phyloP scores from a whole-genome alignment of 352 stramenopile species.

The Pythium phragmiticola region DNA sequence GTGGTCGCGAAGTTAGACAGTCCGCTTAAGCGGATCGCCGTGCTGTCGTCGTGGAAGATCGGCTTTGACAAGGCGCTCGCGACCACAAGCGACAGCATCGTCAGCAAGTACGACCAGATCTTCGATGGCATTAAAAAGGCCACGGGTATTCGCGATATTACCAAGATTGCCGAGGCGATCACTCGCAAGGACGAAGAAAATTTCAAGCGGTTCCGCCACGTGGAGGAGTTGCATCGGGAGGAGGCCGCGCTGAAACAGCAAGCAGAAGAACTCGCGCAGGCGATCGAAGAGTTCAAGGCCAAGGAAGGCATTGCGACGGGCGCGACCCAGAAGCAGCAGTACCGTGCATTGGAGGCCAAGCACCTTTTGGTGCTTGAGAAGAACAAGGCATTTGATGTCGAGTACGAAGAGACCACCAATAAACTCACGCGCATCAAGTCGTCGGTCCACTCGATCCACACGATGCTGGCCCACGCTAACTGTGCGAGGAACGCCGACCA shows the following conservation, averaged over 20 bases:
- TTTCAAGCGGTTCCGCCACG: conserved; percentile 78
- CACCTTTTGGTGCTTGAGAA: conserved; percentile 38
- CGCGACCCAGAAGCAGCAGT: conserved; percentile 55
- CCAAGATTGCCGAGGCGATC: conserved; percentile 49
- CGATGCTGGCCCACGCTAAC: conserved; percentile 57
- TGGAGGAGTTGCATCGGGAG: conserved; percentile 66
- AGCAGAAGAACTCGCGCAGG: conserved; percentile 41
- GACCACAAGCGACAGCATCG: conserved; percentile 39
- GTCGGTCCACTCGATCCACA: conserved; percentile 72
- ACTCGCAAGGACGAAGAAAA: conserved; percentile 67
- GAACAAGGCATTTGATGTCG: conserved; percentile 48
- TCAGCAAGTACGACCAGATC: conserved; percentile 62
- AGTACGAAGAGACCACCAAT: conserved; percentile 56
- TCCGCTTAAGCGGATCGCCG: conserved; percentile 49
- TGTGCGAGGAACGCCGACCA: conserved; percentile 40
- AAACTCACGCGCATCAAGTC: conserved; percentile 60
- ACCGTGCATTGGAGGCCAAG: conserved; percentile 38
- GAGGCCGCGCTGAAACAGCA: conserved; percentile 49
- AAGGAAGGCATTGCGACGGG: conserved; percentile 65
- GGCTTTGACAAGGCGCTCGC: conserved; percentile 61
- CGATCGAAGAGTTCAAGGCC: conserved; percentile 68
- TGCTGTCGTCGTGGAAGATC: conserved; percentile 73
- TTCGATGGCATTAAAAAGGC: conserved; percentile 59
- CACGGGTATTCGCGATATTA: conserved; percentile 55
- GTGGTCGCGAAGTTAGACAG: conserved; percentile 18